Conservation (phyloP, 345 rosid species). For the Excoecaria agallocha region DNA sequence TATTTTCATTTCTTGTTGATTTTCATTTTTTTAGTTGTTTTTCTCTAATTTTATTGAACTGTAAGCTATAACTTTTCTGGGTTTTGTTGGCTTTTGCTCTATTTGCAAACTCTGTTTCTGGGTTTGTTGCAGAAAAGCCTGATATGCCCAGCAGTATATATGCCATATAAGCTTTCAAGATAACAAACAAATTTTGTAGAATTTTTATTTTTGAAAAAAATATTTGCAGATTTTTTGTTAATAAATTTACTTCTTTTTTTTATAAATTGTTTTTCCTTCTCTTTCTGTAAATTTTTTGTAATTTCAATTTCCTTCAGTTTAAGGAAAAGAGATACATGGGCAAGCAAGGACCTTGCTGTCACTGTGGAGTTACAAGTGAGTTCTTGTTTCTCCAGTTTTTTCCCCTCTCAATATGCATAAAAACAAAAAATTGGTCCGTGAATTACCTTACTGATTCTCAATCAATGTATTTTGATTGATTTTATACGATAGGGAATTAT, state of each 20-base stretch:
- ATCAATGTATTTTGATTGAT: constrained; percentile 15
- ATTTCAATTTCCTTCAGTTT: constrained; percentile 23
- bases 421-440: constrained; percentile 14
- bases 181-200: constrained; percentile 16
- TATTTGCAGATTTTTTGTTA: constrained; percentile 18
- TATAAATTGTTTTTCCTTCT: not conserved
- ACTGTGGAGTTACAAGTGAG: constrained; percentile 99
- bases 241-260: constrained; percentile 15
- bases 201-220: constrained; percentile 1
- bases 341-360: constrained; percentile 95
- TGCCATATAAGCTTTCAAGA: constrained; percentile 34
- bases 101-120: constrained; percentile 34
- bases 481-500: constrained; percentile 6
- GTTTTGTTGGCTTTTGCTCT: constrained; percentile 42
- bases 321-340: constrained; percentile 57
- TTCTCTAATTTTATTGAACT: constrained; percentile 16
- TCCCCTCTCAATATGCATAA: not conserved
- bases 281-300: constrained; percentile 14
- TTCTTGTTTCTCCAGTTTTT: constrained; percentile 57
- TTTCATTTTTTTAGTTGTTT: constrained; percentile 17
- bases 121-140: constrained; percentile 42
- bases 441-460: constrained; percentile 4
- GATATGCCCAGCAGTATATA: constrained; percentile 26
- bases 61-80: constrained; percentile 27
- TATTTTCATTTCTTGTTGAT: constrained; percentile 27